A percentile compares a stretch with the other conserved stretches of the same genome.
Conservation (phyloP, 2,329 filamentous ascomycete species). For the Paecilomyces fulvus region DNA sequence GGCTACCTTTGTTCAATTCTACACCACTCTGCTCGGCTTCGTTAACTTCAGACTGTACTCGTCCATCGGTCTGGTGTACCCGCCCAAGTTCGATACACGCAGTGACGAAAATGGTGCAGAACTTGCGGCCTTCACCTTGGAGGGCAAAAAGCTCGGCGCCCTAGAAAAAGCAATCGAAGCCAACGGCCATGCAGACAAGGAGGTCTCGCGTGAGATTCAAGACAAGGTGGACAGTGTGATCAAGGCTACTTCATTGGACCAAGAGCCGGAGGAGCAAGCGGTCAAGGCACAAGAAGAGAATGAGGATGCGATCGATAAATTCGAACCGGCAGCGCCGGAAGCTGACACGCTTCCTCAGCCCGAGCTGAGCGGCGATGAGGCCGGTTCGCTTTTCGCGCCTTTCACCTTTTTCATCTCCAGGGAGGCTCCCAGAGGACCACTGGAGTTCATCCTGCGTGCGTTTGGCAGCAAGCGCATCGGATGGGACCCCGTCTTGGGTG, state of each 20-base stretch:
- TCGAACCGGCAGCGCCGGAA: slow-evolving; percentile 73
- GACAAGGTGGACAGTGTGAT: slow-evolving; percentile 54
- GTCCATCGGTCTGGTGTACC: slow-evolving; percentile 83
- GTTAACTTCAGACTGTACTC: slow-evolving; percentile 95
- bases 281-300: slow-evolving; percentile 41
- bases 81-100: slow-evolving; percentile 79
- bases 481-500: slow-evolving; percentile 86
- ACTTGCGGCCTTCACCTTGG: slow-evolving; percentile 81
- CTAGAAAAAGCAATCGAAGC: slow-evolving; percentile 41
- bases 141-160: slow-evolving; percentile 56
- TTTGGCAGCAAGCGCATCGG: slow-evolving; percentile 95
- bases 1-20: slow-evolving; percentile 98
- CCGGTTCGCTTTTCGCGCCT: slow-evolving; percentile 71
- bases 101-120: slow-evolving; percentile 88
- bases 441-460: slow-evolving; percentile 86
- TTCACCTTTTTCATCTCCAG: slow-evolving; percentile 90
- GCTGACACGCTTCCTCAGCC: slow-evolving; percentile 84
- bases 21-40: slow-evolving; percentile 91
- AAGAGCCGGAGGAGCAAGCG: slow-evolving; percentile 35
- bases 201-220: slow-evolving; percentile 63
- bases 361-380: slow-evolving; percentile 54
- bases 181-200: slow-evolving; percentile 41
- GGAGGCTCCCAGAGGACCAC: slow-evolving; percentile 79
- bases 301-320: slow-evolving; percentile 73
- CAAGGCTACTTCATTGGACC: slow-evolving; percentile 32